phyloP scores from a whole-genome alignment of 2,329 filamentous ascomycete species.

The Aspergillus novofumigatus region DNA sequence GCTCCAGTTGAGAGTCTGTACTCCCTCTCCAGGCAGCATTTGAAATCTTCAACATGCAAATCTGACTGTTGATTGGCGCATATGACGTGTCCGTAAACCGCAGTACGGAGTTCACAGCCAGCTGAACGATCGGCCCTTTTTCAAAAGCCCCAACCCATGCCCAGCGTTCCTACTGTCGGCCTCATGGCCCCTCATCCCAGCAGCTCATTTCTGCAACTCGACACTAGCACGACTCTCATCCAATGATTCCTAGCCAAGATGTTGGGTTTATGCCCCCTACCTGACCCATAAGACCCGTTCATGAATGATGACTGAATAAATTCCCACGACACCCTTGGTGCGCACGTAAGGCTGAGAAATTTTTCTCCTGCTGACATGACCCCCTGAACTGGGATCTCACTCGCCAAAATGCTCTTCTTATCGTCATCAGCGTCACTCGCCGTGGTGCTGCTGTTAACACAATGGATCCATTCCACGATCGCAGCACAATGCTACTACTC shows the following conservation, averaged over 20 bases:
- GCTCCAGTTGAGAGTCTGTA: no score
- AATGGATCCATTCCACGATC: not conserved
- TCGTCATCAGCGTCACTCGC: not conserved
- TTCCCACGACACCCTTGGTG: not conserved
- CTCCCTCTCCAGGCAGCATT: no score
- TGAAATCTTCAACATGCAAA: not conserved
- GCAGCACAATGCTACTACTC: not conserved
- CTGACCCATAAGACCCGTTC: not conserved
- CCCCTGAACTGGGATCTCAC: not conserved
- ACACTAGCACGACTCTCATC: not conserved
- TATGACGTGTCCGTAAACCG: not conserved
- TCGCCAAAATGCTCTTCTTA: not conserved
- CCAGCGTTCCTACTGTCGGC: not conserved
- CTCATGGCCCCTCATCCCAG: not conserved
- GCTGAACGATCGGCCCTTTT: not conserved
- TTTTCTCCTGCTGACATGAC: not conserved
- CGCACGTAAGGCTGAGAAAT: not conserved
- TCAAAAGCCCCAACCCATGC: not conserved
- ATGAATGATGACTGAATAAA: not conserved
- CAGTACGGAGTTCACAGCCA: not conserved
- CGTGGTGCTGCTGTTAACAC: not conserved
- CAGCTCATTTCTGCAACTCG: not conserved
- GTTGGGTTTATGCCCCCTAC: not conserved
- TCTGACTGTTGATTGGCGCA: not conserved
- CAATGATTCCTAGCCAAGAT: not conserved